Conservation (phyloP, 768 basidiomycete species). For the Pulveroboletus frians region DNA sequence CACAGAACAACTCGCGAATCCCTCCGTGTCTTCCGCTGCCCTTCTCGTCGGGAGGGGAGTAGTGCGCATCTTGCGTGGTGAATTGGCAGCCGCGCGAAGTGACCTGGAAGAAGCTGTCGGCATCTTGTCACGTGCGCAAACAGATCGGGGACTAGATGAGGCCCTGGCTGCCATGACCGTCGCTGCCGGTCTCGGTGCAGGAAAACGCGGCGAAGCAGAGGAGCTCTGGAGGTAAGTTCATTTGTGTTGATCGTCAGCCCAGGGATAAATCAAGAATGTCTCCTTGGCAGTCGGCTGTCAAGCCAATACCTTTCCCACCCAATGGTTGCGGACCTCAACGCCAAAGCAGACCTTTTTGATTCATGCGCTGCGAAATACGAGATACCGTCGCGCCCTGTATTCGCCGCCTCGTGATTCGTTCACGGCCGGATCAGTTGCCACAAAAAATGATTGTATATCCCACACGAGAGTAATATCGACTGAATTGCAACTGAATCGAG, state of each 20-base stretch:
- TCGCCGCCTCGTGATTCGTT: conserved; percentile 4
- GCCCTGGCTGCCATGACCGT: conserved; percentile 64
- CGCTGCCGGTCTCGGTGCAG: conserved; percentile 52
- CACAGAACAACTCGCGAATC: conserved; percentile 79
- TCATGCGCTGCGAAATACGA: conserved; percentile 50
- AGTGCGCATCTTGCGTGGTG: conserved; percentile 71
- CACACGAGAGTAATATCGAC: background rate
- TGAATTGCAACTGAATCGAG: background rate
- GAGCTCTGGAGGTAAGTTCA: conserved; percentile 61
- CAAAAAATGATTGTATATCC: background rate
- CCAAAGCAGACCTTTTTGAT: conserved; percentile 65
- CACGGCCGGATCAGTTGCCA: background rate
- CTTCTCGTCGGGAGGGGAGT: conserved; percentile 77
- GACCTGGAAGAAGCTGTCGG: conserved; percentile 65
- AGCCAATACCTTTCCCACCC: conserved; percentile 63
- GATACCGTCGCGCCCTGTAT: conserved; percentile 50
- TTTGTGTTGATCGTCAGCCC: conserved; percentile 1
- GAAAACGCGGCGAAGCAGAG: conserved; percentile 59
- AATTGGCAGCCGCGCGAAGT: conserved; percentile 69
- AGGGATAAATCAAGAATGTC: background rate
- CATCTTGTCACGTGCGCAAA: conserved; percentile 41
- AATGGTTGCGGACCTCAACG: conserved; percentile 55
- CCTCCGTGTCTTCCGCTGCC: conserved; percentile 67
- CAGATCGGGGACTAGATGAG: conserved; percentile 47
- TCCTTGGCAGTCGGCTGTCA: conserved; percentile 34